Evolutionary conservation across 257 asterid species (phyloP), one percentile per base, ranked within the genome.

Genomic region (Forsythia suspensa): DNA sequence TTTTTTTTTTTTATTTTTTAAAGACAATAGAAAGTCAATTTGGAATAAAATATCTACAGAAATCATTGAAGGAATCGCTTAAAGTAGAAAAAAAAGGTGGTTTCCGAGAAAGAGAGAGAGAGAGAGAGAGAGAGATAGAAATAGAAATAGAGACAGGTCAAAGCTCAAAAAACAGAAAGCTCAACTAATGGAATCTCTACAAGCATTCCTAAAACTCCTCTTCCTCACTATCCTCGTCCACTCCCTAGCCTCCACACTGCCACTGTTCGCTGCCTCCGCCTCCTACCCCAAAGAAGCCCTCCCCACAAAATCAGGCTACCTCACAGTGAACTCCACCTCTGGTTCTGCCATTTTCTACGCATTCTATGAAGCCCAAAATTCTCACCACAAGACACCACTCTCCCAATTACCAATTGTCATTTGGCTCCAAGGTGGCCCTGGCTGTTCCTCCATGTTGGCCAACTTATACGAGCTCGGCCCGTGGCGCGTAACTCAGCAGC

Each of bases 351-450:
- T 94, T 74, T 94, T 86, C 90, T 94, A 86, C 86, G 82, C 97
- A 2, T 94, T 66, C 81, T 94, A 94, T 51, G 98, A 91, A 89
- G 87, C 97, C 3, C 92, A 81, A 80, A 76, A 75, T 10, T 71
- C 83, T 69, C 21, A 75, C 72, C 8, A n/a, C 29, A 71, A 29
- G 78, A 38, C 59, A 4, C 76, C 94, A 44, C 71, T 78, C 61
- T 76, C 91, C 65, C 77, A 87, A 40, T 85, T 89, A 52, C 97
- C 97, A 29, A 81, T 94, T 42, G 79, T 90, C 42, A 85, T 94
- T 39, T 94, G 98, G 97, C 97, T 92, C 8, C 95, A 94, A 83
- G 98, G 97, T 1, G 97, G 98, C 66, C 97, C 96, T 61, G 97
- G 97, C 40, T 94, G 98, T 72, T 89, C 97, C 2, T 94, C 97